Percentiles rank a stretch among this genome's conserved stretches.
Evolutionary conservation across 306 rosid species (phyloP).

Genomic region (Glycine latifolia): DNA sequence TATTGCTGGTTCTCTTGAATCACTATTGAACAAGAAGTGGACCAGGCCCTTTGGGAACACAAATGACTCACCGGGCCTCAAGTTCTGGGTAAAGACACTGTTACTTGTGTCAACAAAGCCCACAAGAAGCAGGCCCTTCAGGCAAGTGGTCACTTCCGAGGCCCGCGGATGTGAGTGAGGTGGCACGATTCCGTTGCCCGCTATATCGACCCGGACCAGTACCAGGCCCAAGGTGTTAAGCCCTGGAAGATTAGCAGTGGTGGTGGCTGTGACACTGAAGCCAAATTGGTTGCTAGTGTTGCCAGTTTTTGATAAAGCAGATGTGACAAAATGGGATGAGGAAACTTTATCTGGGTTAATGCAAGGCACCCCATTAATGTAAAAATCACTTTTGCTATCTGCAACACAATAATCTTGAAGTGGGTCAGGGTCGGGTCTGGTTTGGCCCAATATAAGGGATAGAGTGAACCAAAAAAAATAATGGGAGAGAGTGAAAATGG

Average conservation of each 20-base stretch:
- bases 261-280: slow-evolving; percentile 56
- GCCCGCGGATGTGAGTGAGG: slow-evolving; percentile 80
- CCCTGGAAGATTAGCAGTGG: slow-evolving; percentile 65
- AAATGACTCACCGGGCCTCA: slow-evolving; percentile 68
- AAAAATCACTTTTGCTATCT: slow-evolving; percentile 44
- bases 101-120: slow-evolving; percentile 68
- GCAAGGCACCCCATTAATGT: slow-evolving; percentile 70
- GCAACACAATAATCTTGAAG: slow-evolving; percentile 86
- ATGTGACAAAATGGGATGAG: slow-evolving; percentile 61
- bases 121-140: slow-evolving; percentile 55
- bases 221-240: slow-evolving; percentile 78
- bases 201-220: slow-evolving; percentile 64
- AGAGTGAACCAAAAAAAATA: slow-evolving; percentile 44
- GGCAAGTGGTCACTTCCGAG: slow-evolving; percentile 67
- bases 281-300: slow-evolving; percentile 56
- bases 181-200: slow-evolving; percentile 45
- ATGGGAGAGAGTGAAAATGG: slow-evolving; percentile 40
- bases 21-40: slow-evolving; percentile 66
- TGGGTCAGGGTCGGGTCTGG: slow-evolving; percentile 64
- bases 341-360: slow-evolving; percentile 63
- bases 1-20: slow-evolving; percentile 44
- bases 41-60: slow-evolving; percentile 73
- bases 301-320: slow-evolving; percentile 59
- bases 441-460: slow-evolving; percentile 41
- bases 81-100: slow-evolving; percentile 42